Percentiles rank a stretch among this genome's conserved stretches.
phyloP scores from a whole-genome alignment of 371 early-diverging fungal species.

The Nosema muscidifuracis region DNA sequence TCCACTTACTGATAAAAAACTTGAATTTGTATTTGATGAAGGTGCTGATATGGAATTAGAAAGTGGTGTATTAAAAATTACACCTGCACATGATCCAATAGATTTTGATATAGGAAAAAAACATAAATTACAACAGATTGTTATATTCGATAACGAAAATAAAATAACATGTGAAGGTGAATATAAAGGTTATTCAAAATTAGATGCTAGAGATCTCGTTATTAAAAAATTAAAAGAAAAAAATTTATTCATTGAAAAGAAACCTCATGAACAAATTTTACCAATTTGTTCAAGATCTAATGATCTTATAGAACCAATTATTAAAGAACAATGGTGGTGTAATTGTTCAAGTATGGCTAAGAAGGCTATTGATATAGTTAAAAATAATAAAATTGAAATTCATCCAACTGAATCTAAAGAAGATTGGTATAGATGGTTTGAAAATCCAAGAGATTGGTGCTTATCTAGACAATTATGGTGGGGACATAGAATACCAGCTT shows the following conservation, averaged over 20 bases:
- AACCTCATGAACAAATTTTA: constrained; percentile 80
- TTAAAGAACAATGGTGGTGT: constrained; percentile 99
- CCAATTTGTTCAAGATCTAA: constrained; percentile 82
- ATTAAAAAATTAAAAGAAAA: constrained; percentile 74
- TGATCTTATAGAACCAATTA: constrained; percentile 89
- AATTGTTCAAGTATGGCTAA: constrained; percentile 81
- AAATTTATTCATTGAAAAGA: constrained; percentile 76
- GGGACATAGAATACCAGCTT: constrained; percentile 97
- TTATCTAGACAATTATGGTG: constrained; percentile 96
- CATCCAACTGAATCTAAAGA: constrained; percentile 76
- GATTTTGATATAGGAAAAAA: constrained; percentile 94
- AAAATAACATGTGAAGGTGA: constrained; percentile 78
- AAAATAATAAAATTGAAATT: constrained; percentile 75
- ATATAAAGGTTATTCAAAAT: constrained; percentile 77
- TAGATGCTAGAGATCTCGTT: constrained; percentile 83
- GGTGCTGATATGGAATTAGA: constrained; percentile 88
- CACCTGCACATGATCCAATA: constrained; percentile 96
- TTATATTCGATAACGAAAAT: constrained; percentile 87
- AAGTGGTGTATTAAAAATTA: constrained; percentile 98
- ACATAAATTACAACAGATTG: constrained; percentile 80
- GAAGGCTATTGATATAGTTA: constrained; percentile 67
- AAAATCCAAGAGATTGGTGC: constrained; percentile 91
- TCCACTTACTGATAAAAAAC: constrained; percentile 79
- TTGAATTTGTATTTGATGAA: constrained; percentile 81
- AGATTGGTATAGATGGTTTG: constrained; percentile 92